Conservation (phyloP, 805 yeast species). For the Kuraishia hungarica region DNA sequence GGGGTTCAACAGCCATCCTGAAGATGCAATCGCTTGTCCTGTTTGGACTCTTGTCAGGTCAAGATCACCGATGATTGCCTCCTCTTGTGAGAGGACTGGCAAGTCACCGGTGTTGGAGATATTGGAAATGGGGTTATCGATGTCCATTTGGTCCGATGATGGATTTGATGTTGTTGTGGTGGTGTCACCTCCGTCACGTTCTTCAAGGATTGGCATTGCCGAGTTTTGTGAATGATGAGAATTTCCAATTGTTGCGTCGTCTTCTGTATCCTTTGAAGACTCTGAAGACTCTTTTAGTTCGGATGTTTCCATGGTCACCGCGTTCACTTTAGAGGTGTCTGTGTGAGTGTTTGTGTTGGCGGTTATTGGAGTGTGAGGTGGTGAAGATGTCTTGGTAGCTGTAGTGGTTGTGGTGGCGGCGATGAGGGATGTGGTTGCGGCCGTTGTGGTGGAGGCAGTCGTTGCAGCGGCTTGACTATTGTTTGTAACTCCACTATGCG, state of each 20-base stretch:
- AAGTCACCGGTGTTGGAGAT: constrained; percentile 3
- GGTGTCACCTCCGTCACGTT: too few relatives aligned
- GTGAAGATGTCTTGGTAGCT: not conserved
- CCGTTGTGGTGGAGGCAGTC: not conserved
- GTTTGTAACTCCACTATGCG: too few relatives aligned
- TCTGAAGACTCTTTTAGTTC: constrained; percentile 25
- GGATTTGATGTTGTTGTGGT: too few relatives aligned
- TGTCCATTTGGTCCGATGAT: not conserved
- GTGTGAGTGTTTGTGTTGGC: not conserved
- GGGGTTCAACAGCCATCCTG: constrained; percentile 59
- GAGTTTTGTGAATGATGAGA: not conserved
- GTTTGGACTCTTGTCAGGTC: constrained; percentile 62
- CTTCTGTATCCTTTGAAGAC: constrained; percentile 23
- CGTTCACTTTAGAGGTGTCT: constrained; percentile 2
- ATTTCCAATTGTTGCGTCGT: constrained; percentile 15
- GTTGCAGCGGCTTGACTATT: not conserved
- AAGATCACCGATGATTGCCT: constrained; percentile 28
- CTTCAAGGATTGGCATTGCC: not conserved
- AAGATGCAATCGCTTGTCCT: constrained; percentile 59
- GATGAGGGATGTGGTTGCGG: not conserved
- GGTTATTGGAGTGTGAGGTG: not conserved
- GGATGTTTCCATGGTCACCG: constrained; percentile 18
- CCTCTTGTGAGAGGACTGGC: constrained; percentile 7
- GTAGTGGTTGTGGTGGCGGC: not conserved
- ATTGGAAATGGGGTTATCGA: constrained; percentile 3